Conservation (phyloP, 176 grass and related monocot species). For the barley (Hordeum vulgare) region DNA sequence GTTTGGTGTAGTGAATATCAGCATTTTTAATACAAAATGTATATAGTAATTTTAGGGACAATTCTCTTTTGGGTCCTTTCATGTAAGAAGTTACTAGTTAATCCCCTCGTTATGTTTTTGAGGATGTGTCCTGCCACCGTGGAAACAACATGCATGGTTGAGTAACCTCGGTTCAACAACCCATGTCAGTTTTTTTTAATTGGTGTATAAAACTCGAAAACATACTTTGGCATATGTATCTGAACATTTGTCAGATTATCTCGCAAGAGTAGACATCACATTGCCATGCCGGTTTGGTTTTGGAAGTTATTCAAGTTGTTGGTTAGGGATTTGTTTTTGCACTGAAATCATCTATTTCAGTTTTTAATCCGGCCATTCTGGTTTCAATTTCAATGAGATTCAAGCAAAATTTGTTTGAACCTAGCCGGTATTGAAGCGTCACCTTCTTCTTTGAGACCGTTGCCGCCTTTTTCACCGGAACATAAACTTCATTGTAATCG, state of each 20-base stretch:
- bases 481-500: not conserved
- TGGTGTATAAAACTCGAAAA: not conserved
- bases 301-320: not conserved
- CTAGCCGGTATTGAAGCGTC: not conserved
- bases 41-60: too few relatives aligned
- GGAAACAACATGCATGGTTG: not conserved
- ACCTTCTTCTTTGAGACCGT: not conserved
- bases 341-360: not conserved
- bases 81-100: too few relatives aligned
- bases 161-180: not conserved
- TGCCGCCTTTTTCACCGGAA: not conserved
- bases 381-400: not conserved
- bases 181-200: not conserved
- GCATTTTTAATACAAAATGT: too few relatives aligned
- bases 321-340: too few relatives aligned
- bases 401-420: not conserved
- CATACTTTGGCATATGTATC: not conserved
- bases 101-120: too few relatives aligned
- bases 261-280: not conserved
- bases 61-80: too few relatives aligned
- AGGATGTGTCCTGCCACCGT: too few relatives aligned
- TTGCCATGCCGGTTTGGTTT: not conserved
- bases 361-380: not conserved
- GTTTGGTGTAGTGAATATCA: too few relatives aligned
- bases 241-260: not conserved